Base-by-base conservation (phyloP, 1,139 yeast genomes). In the Geotrichum citri-aurantii region DNA sequence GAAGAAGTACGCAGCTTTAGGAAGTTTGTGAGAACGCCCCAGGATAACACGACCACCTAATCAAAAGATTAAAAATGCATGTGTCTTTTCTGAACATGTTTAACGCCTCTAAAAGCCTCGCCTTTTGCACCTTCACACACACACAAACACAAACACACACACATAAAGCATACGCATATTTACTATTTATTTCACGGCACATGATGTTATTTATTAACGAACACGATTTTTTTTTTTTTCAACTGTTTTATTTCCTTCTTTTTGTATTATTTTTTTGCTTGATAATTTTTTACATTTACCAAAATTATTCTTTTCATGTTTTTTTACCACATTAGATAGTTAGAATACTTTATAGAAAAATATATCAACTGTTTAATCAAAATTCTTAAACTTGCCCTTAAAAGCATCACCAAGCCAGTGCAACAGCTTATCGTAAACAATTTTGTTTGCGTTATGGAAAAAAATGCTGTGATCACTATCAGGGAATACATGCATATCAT, bases 401-500 rank as follows among this genome's bases (percentile, higher is more conserved):
- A 87, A 90, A 0, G 95, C 96, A 65, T 82, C 81, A 49, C 73
- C 72, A 57, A 93, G 71, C 99, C 99, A 86, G 46, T 72, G 69
- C 64, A 80, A 78, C 57, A 93, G 74, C 73, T 86, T 86, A 65
- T 86, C 95, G 69, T 82, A 92, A 1, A 93, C 86, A 42, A 91
- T 79, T 12, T 76, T 74, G 68, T 84, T 82, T 19, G 96, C 96
- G 68, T 90, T 88, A 72, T 93, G 95, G 71, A 80, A 86, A 55
- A 72, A 72, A 55, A 93, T 93, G 53, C 85, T 78, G 71, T 93
- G 99, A 69, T 92, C 95, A 46, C 95, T 88, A 70, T 95, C 99
- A 0, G 99, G 97, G 75, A 89, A 93, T 33, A 92, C 81, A 64
- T 88, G 95, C 68, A 91, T 80, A 66, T 93, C 99, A 70, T 87